phyloP scores from a whole-genome alignment of 306 rosid genomes.

The Ormosia emarginata region DNA sequence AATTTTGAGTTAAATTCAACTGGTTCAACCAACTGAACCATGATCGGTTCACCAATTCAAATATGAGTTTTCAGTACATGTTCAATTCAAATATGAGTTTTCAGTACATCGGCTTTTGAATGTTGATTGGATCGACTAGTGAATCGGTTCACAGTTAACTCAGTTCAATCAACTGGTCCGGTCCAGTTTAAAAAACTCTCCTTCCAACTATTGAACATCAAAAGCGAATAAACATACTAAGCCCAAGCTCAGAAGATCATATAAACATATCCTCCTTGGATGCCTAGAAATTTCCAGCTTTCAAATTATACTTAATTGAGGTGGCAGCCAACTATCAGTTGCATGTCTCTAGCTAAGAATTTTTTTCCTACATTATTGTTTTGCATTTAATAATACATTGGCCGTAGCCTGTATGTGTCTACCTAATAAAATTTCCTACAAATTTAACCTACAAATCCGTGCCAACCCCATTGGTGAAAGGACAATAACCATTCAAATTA shows the following conservation, averaged over 20 bases:
- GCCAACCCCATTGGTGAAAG: background rate
- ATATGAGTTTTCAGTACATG: too few species aligned
- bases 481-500: background rate
- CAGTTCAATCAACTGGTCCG: too few species aligned
- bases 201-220: background rate
- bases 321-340: background rate
- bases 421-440: background rate
- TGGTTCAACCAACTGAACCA: too few species aligned
- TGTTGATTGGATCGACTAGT: too few species aligned
- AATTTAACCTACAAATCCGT: background rate
- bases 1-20: too few species aligned
- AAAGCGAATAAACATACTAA: background rate
- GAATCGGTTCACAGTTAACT: too few species aligned
- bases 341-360: background rate
- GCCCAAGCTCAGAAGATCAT: background rate
- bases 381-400: background rate
- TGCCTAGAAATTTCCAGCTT: too few species aligned
- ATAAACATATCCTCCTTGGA: too few species aligned
- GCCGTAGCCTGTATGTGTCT: background rate
- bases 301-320: background rate
- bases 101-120: too few species aligned
- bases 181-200: too few species aligned
- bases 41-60: too few species aligned
- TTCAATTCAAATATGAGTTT: too few species aligned
- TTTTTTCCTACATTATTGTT: background rate